These are phyloP conservation scores for Cordyceps farinosa DNA, from an alignment of 2,329 filamentous ascomycete genomes.

Conservation along the genomic window DNA sequence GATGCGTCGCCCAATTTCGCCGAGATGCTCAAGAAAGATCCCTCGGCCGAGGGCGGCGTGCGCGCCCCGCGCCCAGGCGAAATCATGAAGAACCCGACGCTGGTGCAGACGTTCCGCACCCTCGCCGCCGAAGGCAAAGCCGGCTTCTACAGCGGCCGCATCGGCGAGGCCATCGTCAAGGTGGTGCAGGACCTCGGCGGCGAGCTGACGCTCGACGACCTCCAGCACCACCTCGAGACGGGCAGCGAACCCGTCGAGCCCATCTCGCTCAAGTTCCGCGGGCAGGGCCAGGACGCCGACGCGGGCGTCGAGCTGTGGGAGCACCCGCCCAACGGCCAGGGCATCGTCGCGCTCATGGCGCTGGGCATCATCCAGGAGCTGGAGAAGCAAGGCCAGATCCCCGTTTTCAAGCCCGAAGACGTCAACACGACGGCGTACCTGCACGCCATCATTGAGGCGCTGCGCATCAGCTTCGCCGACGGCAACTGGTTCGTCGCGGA, in stretches of 20 bases:
- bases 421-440: slow-evolving; percentile 81
- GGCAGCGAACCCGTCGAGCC: slow-evolving; percentile 78
- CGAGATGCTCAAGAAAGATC: slow-evolving; percentile 83
- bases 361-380: slow-evolving; percentile 87
- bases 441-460: slow-evolving; percentile 81
- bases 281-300: slow-evolving; percentile 46
- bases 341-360: slow-evolving; percentile 91
- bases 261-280: slow-evolving; percentile 75
- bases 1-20: slow-evolving; percentile 77
- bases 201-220: slow-evolving; percentile 72
- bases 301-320: slow-evolving; percentile 80
- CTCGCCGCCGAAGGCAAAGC: slow-evolving; percentile 78
- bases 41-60: slow-evolving; percentile 62
- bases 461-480: slow-evolving; percentile 88
- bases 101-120: slow-evolving; percentile 76
- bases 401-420: slow-evolving; percentile 63
- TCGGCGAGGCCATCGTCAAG: slow-evolving; percentile 77
- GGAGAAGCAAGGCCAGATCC: slow-evolving; percentile 70
- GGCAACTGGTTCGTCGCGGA: slow-evolving; percentile 88
- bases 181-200: slow-evolving; percentile 75
- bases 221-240: slow-evolving; percentile 65
- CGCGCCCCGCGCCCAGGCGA: slow-evolving; percentile 77
- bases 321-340: slow-evolving; percentile 93
- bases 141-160: slow-evolving; percentile 83
- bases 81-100: slow-evolving; percentile 78